Evolutionary conservation across 306 rosid species (phyloP).

Genomic region (Ammopiptanthus mongolicus): DNA sequence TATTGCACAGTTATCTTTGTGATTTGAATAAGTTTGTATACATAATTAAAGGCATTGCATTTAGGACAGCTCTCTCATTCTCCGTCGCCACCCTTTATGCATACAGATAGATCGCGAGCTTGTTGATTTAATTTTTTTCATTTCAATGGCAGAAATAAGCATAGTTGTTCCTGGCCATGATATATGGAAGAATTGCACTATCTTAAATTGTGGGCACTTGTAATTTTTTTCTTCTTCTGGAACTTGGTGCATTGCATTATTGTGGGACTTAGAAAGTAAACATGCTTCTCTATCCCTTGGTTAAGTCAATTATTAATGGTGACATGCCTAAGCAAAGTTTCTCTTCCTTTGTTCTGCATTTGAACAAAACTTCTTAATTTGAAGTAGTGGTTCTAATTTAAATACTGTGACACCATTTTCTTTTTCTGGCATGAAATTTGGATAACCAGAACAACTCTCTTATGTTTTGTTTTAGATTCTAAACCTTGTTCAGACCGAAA

Average conservation of each 20-base stretch:
- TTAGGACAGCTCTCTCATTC: background rate
- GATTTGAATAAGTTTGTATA: background rate
- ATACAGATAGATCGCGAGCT: background rate
- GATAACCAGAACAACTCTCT: background rate
- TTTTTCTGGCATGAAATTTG: background rate
- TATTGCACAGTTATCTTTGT: background rate
- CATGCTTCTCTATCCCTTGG: background rate
- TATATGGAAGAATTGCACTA: background rate
- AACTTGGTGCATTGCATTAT: background rate
- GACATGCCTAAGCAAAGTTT: background rate
- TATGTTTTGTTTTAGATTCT: conserved; percentile 23
- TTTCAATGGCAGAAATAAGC: background rate
- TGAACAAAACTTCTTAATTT: background rate
- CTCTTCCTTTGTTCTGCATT: background rate
- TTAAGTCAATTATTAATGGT: background rate
- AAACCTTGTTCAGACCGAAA: conserved; percentile 28
- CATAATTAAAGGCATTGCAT: background rate
- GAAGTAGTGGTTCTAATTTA: conserved; percentile 1
- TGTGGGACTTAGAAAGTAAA: background rate
- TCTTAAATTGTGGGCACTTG: conserved; percentile 1
- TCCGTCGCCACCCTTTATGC: background rate
- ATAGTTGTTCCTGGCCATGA: background rate
- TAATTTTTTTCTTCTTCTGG: background rate
- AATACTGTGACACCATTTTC: conserved; percentile 13
- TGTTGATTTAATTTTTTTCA: background rate